Conservation (phyloP, 768 basidiomycete genomes). For the Leccinum sublutescens region DNA sequence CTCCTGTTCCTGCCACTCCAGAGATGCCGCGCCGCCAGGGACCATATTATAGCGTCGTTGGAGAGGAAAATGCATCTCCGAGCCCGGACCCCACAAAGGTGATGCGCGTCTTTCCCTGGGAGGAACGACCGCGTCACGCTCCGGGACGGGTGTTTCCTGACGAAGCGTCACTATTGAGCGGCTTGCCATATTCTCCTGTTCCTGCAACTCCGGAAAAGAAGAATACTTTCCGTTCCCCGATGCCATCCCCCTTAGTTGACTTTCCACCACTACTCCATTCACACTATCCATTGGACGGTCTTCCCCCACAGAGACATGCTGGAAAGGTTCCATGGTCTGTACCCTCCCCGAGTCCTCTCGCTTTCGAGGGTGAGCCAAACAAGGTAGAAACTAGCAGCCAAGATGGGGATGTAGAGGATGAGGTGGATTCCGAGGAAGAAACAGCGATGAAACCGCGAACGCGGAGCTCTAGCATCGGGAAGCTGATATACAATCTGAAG, state of each 20-base stretch:
- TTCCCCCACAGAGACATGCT: slow-evolving; percentile 77
- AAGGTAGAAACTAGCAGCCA: slow-evolving; percentile 66
- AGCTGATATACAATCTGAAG: slow-evolving; percentile 30
- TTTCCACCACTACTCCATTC: slow-evolving; percentile 62
- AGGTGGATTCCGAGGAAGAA: slow-evolving; percentile 56
- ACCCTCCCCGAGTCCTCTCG: slow-evolving; percentile 37
- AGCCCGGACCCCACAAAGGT: slow-evolving; percentile 73
- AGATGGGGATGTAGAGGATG: slow-evolving; percentile 82
- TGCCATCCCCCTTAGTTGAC: slow-evolving; percentile 39
- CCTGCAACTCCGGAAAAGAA: slow-evolving; percentile 30
- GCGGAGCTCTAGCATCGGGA: slow-evolving; percentile 32
- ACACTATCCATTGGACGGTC: slow-evolving; percentile 83
- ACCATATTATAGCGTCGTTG: slow-evolving; percentile 65
- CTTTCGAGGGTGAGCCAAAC: slow-evolving; percentile 27
- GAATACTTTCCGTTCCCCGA: slow-evolving; percentile 19
- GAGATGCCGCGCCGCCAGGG: slow-evolving; percentile 67
- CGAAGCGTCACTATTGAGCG: slow-evolving; percentile 50
- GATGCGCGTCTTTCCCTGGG: slow-evolving; percentile 93
- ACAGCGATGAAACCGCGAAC: slow-evolving; percentile 33
- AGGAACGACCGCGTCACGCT: slow-evolving; percentile 63
- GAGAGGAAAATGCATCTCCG: slow-evolving; percentile 42
- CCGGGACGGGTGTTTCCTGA: slow-evolving; percentile 75
- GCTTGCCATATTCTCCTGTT: slow-evolving; percentile 32
- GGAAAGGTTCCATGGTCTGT: slow-evolving; percentile 55
- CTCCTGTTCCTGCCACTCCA: slow-evolving; percentile 61